Evolutionary conservation across 495 filamentous ascomycete genomes (phyloP).

Genomic region (Daldinia caldariorum): DNA sequence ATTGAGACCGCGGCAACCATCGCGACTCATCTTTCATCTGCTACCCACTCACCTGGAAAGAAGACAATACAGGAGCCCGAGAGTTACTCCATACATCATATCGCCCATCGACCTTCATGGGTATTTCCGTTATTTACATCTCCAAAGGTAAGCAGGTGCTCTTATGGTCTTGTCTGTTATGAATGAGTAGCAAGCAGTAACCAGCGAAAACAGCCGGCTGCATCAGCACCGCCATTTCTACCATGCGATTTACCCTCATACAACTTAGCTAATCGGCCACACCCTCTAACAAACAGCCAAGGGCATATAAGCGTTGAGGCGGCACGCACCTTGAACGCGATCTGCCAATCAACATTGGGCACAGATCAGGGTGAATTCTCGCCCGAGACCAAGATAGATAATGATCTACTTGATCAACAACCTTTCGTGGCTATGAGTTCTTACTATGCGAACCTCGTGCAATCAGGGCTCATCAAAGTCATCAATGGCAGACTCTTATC

Average conservation of each 20-base stretch:
- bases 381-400: slow-evolving; percentile 41
- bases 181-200: slow-evolving; percentile 5
- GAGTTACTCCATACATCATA: slow-evolving; percentile 68
- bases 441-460: slow-evolving; percentile 75
- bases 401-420: slow-evolving; percentile 52
- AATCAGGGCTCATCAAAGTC: slow-evolving; percentile 67
- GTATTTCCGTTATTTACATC: slow-evolving; percentile 69
- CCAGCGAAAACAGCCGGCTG: slow-evolving; percentile 48
- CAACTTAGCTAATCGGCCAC: slow-evolving; percentile 69
- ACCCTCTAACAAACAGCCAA: slow-evolving; percentile 64
- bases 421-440: slow-evolving; percentile 76
- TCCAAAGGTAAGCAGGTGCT: slow-evolving; percentile 54
- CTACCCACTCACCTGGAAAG: slow-evolving; percentile 55
- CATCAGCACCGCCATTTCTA: slow-evolving; percentile 66
- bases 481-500: slow-evolving; percentile 54
- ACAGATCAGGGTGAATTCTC: slow-evolving; percentile 69
- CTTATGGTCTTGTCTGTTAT: background rate
- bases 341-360: slow-evolving; percentile 66
- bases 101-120: slow-evolving; percentile 77
- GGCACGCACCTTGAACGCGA: slow-evolving; percentile 61
- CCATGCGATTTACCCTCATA: slow-evolving; percentile 82
- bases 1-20: slow-evolving; percentile 78
- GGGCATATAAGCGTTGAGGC: slow-evolving; percentile 67
- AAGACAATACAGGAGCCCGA: slow-evolving; percentile 47
- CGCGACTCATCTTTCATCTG: slow-evolving; percentile 73